Evolutionary conservation across 257 asterid species (phyloP).

Genomic region (Nyctanthes arbortristis): DNA sequence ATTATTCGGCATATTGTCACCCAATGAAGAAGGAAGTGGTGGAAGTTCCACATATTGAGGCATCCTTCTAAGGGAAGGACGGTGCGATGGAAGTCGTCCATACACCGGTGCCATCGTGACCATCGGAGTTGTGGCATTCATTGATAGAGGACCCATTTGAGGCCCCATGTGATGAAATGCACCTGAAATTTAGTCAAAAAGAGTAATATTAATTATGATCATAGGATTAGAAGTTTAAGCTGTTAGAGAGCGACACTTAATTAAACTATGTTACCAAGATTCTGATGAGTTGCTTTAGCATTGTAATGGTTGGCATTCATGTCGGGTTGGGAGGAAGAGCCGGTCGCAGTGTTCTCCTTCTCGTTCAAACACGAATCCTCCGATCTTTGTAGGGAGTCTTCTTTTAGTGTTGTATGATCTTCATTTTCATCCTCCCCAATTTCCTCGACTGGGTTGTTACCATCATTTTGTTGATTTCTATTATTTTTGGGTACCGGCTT

Average conservation of each 20-base stretch:
- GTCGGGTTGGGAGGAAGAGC: not conserved
- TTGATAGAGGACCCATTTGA: not conserved
- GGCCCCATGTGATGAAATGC: too few relatives aligned
- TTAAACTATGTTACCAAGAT: not conserved
- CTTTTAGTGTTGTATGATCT: not conserved
- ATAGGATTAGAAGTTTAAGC: not conserved
- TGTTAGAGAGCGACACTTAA: too few relatives aligned
- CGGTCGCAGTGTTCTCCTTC: not conserved
- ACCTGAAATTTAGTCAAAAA: not conserved
- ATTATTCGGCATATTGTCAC: too few relatives aligned
- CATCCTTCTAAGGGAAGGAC: too few relatives aligned
- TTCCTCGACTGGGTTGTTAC: not conserved
- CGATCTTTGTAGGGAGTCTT: not conserved
- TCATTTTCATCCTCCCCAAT: not conserved
- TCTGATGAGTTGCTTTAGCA: too few relatives aligned
- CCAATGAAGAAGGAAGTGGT: too few relatives aligned
- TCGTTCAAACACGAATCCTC: not conserved
- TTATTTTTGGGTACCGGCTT: not conserved
- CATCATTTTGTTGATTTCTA: not conserved
- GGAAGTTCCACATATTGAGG: too few relatives aligned
- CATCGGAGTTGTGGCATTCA: not conserved
- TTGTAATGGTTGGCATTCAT: not conserved
- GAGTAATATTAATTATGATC: not conserved
- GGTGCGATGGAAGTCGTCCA: too few relatives aligned
- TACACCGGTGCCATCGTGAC: not conserved